phyloP scores from a whole-genome alignment of 306 rosid species.

The Castanea mollissima region DNA sequence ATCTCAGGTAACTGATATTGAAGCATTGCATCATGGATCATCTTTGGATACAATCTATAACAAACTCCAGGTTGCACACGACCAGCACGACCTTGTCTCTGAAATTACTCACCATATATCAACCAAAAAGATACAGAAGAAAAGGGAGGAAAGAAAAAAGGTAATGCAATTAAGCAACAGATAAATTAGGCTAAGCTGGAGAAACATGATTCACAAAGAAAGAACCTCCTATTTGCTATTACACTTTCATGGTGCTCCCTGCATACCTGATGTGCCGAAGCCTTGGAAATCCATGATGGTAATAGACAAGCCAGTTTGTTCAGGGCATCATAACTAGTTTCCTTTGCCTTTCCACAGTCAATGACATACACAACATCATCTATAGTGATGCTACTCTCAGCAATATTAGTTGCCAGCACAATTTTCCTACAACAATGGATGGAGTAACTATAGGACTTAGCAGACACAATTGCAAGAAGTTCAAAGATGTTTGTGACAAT shows the following conservation, averaged over 20 bases:
- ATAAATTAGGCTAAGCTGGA: background rate
- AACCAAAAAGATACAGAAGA: conserved; percentile 9
- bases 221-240: conserved; percentile 3
- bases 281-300: conserved; percentile 97
- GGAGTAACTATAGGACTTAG: conserved; percentile 20
- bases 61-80: conserved; percentile 97
- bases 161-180: background rate
- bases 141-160: background rate
- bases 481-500: background rate
- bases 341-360: conserved; percentile 99
- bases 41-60: conserved; percentile 81
- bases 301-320: conserved; percentile 92
- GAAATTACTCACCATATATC: conserved; percentile 34
- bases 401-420: conserved; percentile 96
- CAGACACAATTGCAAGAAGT: conserved; percentile 16
- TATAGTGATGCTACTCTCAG: conserved; percentile 97
- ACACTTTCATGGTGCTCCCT: conserved; percentile 15
- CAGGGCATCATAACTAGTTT: conserved; percentile 95
- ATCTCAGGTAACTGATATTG: conserved; percentile 92
- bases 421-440: conserved; percentile 67
- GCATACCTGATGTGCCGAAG: conserved; percentile 94
- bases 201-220: conserved; percentile 14
- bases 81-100: conserved; percentile 99
- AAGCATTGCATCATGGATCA: conserved; percentile 85
- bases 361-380: conserved; percentile 93